Percentiles rank a stretch among this genome's conserved stretches.
Evolutionary conservation across 176 grass and related monocot genomes (phyloP).

Genomic region (Zea luxurians): DNA sequence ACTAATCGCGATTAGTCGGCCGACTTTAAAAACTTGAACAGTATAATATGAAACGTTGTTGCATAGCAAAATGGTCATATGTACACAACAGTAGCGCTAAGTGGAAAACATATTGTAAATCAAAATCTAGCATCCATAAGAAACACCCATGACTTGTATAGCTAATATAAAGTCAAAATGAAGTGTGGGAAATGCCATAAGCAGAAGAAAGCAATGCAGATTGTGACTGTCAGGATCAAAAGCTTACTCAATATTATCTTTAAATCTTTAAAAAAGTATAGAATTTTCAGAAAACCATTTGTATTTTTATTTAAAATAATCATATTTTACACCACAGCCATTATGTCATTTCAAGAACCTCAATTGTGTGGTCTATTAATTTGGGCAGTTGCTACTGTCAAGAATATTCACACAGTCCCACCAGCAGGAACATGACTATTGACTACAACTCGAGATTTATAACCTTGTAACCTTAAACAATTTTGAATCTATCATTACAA

Average conservation of each 20-base stretch:
- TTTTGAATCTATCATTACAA: neutral
- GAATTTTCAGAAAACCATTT: neutral
- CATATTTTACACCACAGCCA: neutral
- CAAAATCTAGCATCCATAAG: conserved; percentile 10
- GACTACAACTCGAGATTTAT: neutral
- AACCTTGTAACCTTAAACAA: neutral
- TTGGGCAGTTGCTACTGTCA: neutral
- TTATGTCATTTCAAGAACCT: neutral
- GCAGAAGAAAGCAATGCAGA: neutral
- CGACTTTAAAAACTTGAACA: too few species aligned
- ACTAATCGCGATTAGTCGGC: too few species aligned
- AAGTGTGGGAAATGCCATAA: neutral
- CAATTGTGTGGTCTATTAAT: neutral
- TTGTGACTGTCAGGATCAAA: neutral
- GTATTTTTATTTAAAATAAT: neutral
- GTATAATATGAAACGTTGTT: neutral
- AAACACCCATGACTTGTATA: neutral
- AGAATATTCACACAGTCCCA: neutral
- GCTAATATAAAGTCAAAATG: neutral
- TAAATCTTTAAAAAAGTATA: neutral
- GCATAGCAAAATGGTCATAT: conserved; percentile 12
- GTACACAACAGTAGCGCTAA: neutral
- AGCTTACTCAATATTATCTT: neutral
- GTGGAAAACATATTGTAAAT: neutral
- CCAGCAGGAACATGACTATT: neutral